phyloP scores from a whole-genome alignment of 179 eudicot species.

The Patellifolia procumbens region DNA sequence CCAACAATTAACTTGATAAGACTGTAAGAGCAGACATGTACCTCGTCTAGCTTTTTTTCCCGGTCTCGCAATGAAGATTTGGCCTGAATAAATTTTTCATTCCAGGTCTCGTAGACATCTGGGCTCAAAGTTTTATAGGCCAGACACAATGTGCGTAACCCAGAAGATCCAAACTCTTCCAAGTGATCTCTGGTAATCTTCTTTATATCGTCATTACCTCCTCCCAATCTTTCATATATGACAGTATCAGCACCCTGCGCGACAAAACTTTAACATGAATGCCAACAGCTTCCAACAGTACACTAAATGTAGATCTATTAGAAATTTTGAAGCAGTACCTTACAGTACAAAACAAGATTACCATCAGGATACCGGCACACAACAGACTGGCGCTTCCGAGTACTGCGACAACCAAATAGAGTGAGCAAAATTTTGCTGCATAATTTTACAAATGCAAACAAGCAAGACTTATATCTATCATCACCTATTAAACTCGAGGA shows the following conservation, averaged over 20 bases:
- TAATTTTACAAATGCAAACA: not conserved
- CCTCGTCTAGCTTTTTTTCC: conserved; percentile 96
- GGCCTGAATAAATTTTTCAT: conserved; percentile 92
- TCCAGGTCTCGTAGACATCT: conserved; percentile 78
- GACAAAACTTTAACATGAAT: conserved; percentile 22
- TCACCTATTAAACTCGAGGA: conserved; percentile 96
- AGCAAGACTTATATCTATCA: conserved; percentile 18
- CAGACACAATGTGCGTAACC: conserved; percentile 91
- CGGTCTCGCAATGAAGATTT: conserved; percentile 92
- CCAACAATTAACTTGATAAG: not conserved
- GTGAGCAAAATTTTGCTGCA: conserved; percentile 13
- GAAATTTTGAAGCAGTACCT: conserved; percentile 47
- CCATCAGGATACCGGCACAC: conserved; percentile 93
- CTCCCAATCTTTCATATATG: conserved; percentile 79
- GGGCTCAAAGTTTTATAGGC: conserved; percentile 73
- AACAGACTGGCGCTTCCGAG: conserved; percentile 97
- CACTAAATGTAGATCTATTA: not conserved
- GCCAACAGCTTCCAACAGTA: conserved; percentile 3
- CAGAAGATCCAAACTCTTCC: conserved; percentile 94
- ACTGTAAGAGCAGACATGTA: conserved; percentile 22
- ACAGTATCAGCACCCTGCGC: conserved; percentile 95
- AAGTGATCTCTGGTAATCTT: conserved; percentile 72
- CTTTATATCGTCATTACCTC: conserved; percentile 64
- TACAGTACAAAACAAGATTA: conserved; percentile 92
- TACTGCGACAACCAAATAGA: conserved; percentile 47